Evolutionary conservation across 2,329 filamentous ascomycete genomes (phyloP).

Genomic region (Apiospora aurea): DNA sequence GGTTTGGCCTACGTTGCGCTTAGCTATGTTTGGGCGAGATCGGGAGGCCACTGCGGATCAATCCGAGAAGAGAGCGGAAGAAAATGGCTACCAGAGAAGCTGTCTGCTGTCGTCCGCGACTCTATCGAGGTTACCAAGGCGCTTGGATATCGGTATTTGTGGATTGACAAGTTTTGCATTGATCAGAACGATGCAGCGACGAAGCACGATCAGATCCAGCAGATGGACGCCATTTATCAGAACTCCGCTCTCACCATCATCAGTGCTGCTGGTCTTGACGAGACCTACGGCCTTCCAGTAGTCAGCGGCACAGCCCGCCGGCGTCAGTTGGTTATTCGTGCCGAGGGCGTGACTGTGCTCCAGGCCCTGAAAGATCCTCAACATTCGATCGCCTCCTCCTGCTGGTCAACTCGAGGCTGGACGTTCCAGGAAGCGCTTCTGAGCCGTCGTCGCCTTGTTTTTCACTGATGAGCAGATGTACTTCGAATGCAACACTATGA

Average conservation of each 20-base stretch:
- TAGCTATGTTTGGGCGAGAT: neutral
- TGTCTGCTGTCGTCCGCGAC: conserved; percentile 17
- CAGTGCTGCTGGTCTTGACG: conserved; percentile 44
- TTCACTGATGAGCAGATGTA: conserved; percentile 50
- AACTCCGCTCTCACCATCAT: conserved; percentile 46
- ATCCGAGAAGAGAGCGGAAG: neutral
- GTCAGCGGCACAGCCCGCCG: neutral
- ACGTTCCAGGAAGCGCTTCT: conserved; percentile 49
- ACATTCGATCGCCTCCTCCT: conserved; percentile 33
- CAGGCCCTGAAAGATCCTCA: conserved; percentile 34
- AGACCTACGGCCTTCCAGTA: conserved; percentile 45
- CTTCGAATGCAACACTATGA: conserved; percentile 42
- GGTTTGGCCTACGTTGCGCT: neutral
- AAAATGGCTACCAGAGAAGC: neutral
- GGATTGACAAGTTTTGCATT: conserved; percentile 49
- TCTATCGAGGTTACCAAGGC: conserved; percentile 41
- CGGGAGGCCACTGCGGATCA: neutral
- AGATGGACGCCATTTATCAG: conserved; percentile 49
- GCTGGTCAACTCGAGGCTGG: conserved; percentile 48
- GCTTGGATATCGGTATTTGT: conserved; percentile 46
- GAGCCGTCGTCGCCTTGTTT: conserved; percentile 44
- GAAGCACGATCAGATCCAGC: conserved; percentile 40
- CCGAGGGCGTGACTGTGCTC: conserved; percentile 29
- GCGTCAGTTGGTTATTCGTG: neutral
- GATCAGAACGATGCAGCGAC: conserved; percentile 31